Conservation (phyloP, 2,329 filamentous ascomycete species). For the Thielaviopsis populi region DNA sequence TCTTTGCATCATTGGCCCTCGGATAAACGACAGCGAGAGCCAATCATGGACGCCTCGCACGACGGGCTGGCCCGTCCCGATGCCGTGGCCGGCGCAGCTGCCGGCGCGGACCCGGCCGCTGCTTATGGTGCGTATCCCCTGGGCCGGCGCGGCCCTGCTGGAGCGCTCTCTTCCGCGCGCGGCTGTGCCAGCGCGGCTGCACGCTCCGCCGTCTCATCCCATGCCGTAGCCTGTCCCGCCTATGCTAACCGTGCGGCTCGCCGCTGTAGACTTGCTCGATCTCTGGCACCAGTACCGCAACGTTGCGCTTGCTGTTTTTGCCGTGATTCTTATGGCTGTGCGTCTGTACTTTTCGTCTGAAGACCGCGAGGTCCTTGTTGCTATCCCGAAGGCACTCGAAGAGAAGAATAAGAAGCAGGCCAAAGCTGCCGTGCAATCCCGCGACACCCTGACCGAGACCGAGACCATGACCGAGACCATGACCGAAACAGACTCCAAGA, state of each 20-base stretch:
- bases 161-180: too few species aligned
- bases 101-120: background rate
- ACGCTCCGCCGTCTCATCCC: too few species aligned
- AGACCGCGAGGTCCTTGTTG: constrained; percentile 24
- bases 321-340: constrained; percentile 27
- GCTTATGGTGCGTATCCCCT: background rate
- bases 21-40: too few species aligned
- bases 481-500: too few species aligned
- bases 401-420: constrained; percentile 17
- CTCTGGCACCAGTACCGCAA: constrained; percentile 35
- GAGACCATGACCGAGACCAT: constrained; percentile 6
- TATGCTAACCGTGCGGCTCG: background rate
- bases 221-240: too few species aligned
- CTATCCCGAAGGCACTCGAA: constrained; percentile 26
- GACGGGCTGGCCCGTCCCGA: constrained; percentile 11
- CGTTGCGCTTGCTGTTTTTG: constrained; percentile 28
- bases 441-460: constrained; percentile 7
- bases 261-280: constrained; percentile 26
- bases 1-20: too few species aligned
- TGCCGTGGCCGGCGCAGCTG: background rate
- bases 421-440: background rate
- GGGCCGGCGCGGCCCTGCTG: too few species aligned
- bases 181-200: background rate
- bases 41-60: constrained; percentile 11
- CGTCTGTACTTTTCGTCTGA: constrained; percentile 31